Evolutionary conservation across 1,139 yeast genomes (phyloP).

Genomic region (Kodamaea derodonti): DNA sequence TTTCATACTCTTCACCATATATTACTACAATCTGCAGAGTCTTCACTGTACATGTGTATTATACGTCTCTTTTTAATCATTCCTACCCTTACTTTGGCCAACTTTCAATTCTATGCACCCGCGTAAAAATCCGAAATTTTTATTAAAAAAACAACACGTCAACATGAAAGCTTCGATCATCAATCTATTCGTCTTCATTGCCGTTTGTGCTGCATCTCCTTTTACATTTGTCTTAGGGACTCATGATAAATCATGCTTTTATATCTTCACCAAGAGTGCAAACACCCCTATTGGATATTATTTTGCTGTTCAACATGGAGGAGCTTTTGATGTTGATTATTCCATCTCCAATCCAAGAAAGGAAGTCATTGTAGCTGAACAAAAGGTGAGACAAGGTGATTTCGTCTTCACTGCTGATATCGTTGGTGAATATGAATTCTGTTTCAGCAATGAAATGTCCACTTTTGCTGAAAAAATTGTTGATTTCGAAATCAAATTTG

Average conservation of each 20-base stretch:
- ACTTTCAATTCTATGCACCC: no score
- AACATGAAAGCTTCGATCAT: background rate
- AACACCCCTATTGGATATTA: constrained; percentile 71
- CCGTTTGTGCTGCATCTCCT: constrained; percentile 45
- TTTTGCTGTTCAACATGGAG: constrained; percentile 92
- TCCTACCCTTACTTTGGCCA: no score
- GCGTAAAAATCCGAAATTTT: no score
- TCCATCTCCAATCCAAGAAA: constrained; percentile 67
- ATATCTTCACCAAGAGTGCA: constrained; percentile 63
- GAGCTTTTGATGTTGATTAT: constrained; percentile 81
- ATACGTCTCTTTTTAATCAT: no score
- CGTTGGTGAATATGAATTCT: constrained; percentile 87
- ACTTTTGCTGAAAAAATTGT: constrained; percentile 84
- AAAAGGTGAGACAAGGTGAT: constrained; percentile 81
- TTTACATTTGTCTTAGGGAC: constrained; percentile 78
- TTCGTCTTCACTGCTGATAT: constrained; percentile 66
- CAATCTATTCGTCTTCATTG: constrained; percentile 21
- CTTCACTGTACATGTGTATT: no score
- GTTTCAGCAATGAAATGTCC: constrained; percentile 85
- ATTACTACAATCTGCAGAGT: no score
- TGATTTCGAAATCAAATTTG: constrained; percentile 76
- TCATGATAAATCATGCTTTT: constrained; percentile 73
- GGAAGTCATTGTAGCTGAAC: constrained; percentile 52
- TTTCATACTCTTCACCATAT: no score
- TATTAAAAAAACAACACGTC: background rate